Evolutionary conservation across 1,284 basidiomycete species (phyloP).

Genomic region (Ganoderma boninense): DNA sequence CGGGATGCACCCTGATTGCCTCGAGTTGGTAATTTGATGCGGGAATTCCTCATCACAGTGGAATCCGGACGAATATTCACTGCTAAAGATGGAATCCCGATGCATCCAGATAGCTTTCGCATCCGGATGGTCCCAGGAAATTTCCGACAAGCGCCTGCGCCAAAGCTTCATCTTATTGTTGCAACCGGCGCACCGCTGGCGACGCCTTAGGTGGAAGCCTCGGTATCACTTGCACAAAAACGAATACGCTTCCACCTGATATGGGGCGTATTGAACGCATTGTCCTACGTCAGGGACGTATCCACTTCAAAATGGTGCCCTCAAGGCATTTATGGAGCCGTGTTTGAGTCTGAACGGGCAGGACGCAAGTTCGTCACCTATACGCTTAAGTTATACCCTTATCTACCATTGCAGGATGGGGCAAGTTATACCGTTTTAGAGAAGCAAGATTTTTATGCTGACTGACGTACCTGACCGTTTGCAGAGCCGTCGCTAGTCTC

Average conservation of each 20-base stretch:
- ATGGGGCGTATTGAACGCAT: not conserved
- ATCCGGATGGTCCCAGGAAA: no score
- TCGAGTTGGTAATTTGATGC: no score
- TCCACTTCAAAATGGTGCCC: not conserved
- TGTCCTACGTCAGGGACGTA: not conserved
- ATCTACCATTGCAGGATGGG: not conserved
- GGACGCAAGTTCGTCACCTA: not conserved
- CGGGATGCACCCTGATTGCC: no score
- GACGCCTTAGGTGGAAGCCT: not conserved
- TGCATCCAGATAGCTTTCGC: no score
- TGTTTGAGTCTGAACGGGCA: not conserved
- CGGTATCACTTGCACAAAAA: not conserved
- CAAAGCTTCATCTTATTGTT: not conserved
- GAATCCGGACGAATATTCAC: no score
- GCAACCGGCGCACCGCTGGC: not conserved
- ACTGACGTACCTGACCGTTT: not conserved
- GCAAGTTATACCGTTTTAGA: not conserved
- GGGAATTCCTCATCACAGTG: no score
- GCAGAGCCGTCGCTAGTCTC: not conserved
- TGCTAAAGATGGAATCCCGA: no score
- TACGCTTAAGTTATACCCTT: not conserved
- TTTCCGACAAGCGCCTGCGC: no score
- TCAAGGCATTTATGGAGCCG: not conserved
- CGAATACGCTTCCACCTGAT: not conserved
- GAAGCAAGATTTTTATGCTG: not conserved